Evolutionary conservation across 1,284 basidiomycete genomes (phyloP), one percentile per base, ranked within the genome.

Genomic region (Cystobasidium slooffiae): DNA sequence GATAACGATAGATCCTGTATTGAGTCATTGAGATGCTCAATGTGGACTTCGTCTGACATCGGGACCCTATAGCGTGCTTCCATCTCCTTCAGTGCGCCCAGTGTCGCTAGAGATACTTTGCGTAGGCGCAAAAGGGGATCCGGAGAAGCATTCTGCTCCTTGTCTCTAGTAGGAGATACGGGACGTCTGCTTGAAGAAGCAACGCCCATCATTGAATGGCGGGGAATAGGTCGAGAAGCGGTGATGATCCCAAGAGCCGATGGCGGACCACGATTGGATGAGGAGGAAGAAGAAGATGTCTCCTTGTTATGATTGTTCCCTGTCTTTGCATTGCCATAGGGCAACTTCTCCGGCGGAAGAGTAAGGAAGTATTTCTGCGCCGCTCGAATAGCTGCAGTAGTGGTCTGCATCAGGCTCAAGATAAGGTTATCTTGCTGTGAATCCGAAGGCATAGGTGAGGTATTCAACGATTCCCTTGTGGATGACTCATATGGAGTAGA

Each of bases 311-410:
- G 39, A 10, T 9, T 59, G 10, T 5, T 12, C 22, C 47, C 52
- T 10, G 7, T 22, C n/a, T 20, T 16, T 41, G 5, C 49, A 58
- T 18, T 39, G 5, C 43, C 16, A 47, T 46, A 64, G 14, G 58
- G 16, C 62, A 75, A 62, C 39, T 66, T 52, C 59, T 91, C 90
- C 79, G 91, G 89, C 0, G 91, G 91, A 18, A 93, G 86, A 0
- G 90, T 88, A 39, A 93, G 84, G 39, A 92, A 84, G 80, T 92
- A 93, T 81, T 92, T 91, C 24, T 91, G 86, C 43, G 92, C 89
- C 31, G 89, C 88, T 47, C 91, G 87, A 70, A 94, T 88, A 5
- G 90, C 88, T 58, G 85, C 86, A 6, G 92, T 93, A 0, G 91
- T 93, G 0, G 85, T 87, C 80, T 91, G 88, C 62, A 93, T 86